Evolutionary conservation across 306 rosid species (phyloP), one percentile per base, ranked within the genome.

Genomic region (Cucumis cinereus): DNA sequence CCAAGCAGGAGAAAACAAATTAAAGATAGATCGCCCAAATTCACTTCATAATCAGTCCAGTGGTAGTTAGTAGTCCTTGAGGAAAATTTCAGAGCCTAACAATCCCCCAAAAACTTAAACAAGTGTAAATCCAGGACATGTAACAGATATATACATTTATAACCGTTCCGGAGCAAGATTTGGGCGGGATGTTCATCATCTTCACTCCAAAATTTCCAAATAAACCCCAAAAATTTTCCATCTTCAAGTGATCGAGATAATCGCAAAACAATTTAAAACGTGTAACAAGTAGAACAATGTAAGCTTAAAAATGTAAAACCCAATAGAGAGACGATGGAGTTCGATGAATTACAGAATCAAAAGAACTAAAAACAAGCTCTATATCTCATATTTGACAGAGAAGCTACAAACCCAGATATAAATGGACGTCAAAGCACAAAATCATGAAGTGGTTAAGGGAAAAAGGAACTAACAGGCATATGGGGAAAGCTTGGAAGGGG

Each of bases 401-500:
- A 68, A 68, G 2, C 14, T 5, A 68, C 7, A 26, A 16, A 50
- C 61, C 60, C 47, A 33, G 26, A 72, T 23, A 50, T 10, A 7
- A 72, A 72, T 50, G 43, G 26, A 30, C 10, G 11, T 4, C 14
- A 28, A 41, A 59, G 4, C 45, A 77, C 43, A 17, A 36, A n/a
- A 3, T 24, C n/a, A 76, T 22, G 59, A 8, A 17, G 45, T 52
- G 15, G 20, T 28, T 6, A 15, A 33, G 35, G 35, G 35, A 64
- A 47, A 73, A 43, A 10, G 54, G 56, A 77, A 86, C 87, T 80
- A 64, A 93, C 98, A 90, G 24, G 86, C 84, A 81, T 89, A 49
- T 35, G 93, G 82, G 43, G 92, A 87, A 68, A 82, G 62, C 75
- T 62, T 79, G 84, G 85, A n/a, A 16, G 88, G 76, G 19, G 94